Percentiles rank a stretch among this genome's conserved stretches.
phyloP scores from a whole-genome alignment of 192 early-diverging fungal species.

The Coemansia sp. region DNA sequence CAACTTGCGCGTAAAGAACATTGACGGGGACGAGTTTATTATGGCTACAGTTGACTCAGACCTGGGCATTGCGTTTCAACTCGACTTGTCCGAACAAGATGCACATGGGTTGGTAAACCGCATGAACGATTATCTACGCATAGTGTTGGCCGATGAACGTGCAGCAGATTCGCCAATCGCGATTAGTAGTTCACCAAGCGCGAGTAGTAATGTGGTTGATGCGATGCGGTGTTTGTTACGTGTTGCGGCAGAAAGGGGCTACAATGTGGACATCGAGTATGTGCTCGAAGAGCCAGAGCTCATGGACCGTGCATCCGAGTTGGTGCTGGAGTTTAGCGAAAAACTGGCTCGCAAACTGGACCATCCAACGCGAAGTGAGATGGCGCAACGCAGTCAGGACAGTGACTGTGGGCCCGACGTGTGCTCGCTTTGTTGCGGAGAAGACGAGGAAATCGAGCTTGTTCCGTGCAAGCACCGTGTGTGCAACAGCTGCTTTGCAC shows the following conservation, averaged over 20 bases:
- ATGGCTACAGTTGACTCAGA: conserved; percentile 46
- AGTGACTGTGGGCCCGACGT: not conserved
- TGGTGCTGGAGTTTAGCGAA: conserved; percentile 7
- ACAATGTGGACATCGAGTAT: not conserved
- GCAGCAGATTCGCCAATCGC: too few relatives aligned
- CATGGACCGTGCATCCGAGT: not conserved
- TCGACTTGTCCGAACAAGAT: not conserved
- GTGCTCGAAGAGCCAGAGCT: not conserved
- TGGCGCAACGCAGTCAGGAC: too few relatives aligned
- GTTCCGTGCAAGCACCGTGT: conserved; percentile 35
- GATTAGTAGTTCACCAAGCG: not conserved
- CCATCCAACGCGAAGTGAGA: not conserved
- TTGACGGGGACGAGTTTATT: conserved; percentile 26
- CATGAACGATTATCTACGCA: not conserved
- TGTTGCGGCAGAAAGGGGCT: not conserved
- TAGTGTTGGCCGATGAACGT: not conserved
- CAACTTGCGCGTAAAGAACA: conserved; percentile 23
- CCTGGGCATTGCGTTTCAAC: conserved; percentile 32
- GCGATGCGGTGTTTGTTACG: not conserved
- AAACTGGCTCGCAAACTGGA: conserved; percentile 10
- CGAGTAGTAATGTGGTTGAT: not conserved
- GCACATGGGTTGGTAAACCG: not conserved
- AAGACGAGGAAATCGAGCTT: conserved; percentile 28
- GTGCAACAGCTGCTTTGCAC: conserved; percentile 30
- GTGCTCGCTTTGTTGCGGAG: conserved; percentile 48